These are phyloP conservation scores for Brassica napus DNA, from an alignment of 345 rosid species.

Conservation along the genomic window Da-Ae NC_063449.1:35671001-35671500, in stretches of 20 bases:
- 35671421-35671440: too few species aligned
- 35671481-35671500: background rate
- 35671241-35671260: conserved; percentile 34
- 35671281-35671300: conserved; percentile 10
- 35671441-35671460: too few species aligned
- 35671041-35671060: conserved; percentile 81
- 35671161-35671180: conserved; percentile 25
- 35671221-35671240: conserved; percentile 24
- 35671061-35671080: conserved; percentile 54
- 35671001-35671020: conserved; percentile 88
- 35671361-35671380: too few species aligned
- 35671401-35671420: too few species aligned
- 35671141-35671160: conserved; percentile 17
- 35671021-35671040: conserved; percentile 78
- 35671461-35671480: too few species aligned
- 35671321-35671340: background rate
- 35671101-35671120: conserved; percentile 18
- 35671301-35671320: conserved; percentile 16
- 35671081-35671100: conserved; percentile 15
- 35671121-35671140: conserved; percentile 22
- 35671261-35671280: conserved; percentile 24
- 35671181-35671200: conserved; percentile 1
- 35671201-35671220: conserved; percentile 21
- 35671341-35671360: too few species aligned
- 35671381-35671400: too few species aligned